phyloP scores from a whole-genome alignment of 495 filamentous ascomycete genomes.

The Penicillium riverlandense region DNA sequence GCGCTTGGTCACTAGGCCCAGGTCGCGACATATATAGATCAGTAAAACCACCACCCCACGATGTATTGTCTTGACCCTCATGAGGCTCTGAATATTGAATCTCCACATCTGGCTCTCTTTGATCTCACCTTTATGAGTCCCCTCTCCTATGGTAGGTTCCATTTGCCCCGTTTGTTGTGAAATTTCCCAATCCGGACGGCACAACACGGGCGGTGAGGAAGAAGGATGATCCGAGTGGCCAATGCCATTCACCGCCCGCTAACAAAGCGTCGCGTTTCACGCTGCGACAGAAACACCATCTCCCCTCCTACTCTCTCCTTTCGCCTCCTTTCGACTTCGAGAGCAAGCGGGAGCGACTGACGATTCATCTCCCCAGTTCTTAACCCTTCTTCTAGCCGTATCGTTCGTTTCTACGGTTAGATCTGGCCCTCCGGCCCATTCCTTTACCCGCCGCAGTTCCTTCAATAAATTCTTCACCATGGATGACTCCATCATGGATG shows the following conservation, averaged over 20 bases:
- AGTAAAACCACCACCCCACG: too few species aligned
- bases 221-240: slow-evolving; percentile 18
- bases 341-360: too few species aligned
- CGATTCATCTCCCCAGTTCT: neutral
- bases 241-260: slow-evolving; percentile 13
- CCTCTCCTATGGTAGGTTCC: neutral
- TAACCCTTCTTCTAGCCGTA: slow-evolving; percentile 5
- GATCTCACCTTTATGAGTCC: neutral
- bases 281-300: slow-evolving; percentile 11
- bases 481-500: slow-evolving; percentile 43
- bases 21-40: too few species aligned
- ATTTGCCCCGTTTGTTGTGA: slow-evolving; percentile 13
- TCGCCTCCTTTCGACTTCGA: too few species aligned
- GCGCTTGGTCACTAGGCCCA: too few species aligned
- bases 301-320: neutral
- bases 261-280: slow-evolving; percentile 17
- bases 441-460: neutral
- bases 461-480: slow-evolving; percentile 14
- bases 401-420: slow-evolving; percentile 4
- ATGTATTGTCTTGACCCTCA: too few species aligned
- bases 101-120: neutral
- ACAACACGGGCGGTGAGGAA: slow-evolving; percentile 15
- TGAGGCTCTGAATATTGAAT: too few species aligned
- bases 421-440: slow-evolving; percentile 1
- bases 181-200: slow-evolving; percentile 8